Evolutionary conservation across 1,284 basidiomycete genomes (phyloP), one percentile per base, ranked within the genome.

Genomic region (Volvariella volvacea): DNA sequence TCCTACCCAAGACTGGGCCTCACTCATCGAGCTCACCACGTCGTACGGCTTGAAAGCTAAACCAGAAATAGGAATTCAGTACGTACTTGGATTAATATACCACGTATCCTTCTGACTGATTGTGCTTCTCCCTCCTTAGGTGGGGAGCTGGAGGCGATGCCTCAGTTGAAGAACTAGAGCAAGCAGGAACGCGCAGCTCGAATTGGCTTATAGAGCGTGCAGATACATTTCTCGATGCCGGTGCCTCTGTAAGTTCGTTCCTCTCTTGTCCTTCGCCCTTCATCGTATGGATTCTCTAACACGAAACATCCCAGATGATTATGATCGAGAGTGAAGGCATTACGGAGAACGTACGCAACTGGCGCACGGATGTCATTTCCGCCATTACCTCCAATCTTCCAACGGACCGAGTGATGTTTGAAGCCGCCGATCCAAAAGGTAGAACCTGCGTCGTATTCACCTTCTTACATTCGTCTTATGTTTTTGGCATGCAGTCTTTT

Each of bases 291-390:
- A 28, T 6, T 6, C 6, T 6, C 25, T 6, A 28, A 28, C 6
- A 28, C 25, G 6, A 28, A 28, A 28, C 25, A 6, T 6, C 25
- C 16, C 46, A 70, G 61, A 70, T 68, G 60, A 64, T 71, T 42
- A 69, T 69, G 68, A 73, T 73, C 38, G 70, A 73, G 50, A 68
- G 65, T 48, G 69, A 71, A 44, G 68, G 70, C 10, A 71, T 73
- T 46, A 73, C 69, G 0, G 71, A 73, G 55, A 73, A 73, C 53
- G 70, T 73, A 20, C 56, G 59, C 34, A 54, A 48, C 17, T 68
- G 64, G 65, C 60, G 67, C 7, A 72, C 66, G 31, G 70, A 72
- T 52, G 66, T 66, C 32, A 70, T 74, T 41, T 69, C 68, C 14
- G 61, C 63, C 4, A 65, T 73, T 22, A 67, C 64, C 22, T 62